Base-by-base conservation (phyloP, 768 basidiomycete genomes). In the Kwoniella shandongensis region DNA sequence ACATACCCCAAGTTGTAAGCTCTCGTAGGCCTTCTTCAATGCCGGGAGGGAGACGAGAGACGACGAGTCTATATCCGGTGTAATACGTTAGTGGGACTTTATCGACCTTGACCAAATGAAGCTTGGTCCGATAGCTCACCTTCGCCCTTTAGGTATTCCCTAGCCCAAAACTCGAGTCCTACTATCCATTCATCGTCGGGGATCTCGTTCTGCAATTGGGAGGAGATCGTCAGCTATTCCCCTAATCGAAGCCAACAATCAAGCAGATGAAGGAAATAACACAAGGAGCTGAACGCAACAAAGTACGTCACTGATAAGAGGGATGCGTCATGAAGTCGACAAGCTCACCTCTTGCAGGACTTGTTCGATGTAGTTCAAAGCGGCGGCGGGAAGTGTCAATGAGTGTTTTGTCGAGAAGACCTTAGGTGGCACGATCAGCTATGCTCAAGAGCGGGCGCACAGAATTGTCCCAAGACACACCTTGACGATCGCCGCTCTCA, bases 391-490 rank as follows among this genome's bases (percentile, higher is more conserved):
- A 15, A 76, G 51, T 12, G 75, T 76, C 41, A 76, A 52, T 4
- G 75, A 74, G 32, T 76, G 65, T 48, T 76, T 76, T 8, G 75
- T 74, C 12, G 75, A 76, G 52, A 76, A 76, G 4, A 76, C 72
- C 75, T 76, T 15, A 3, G 27, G 25, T 17, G 4, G 4, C 27
- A 59, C 18, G 61, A 52, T n/a, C 26, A 3, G 4, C 13, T 22
- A 1, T 11, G 47, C 18, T 20, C 35, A 41, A 26, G 25, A 32
- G 17, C 20, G 30, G 17, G 4, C 46, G 7, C 10, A 7, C 27
- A 48, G 23, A 48, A 6, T n/a, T n/a, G 13, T 6, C 32, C 32
- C 32, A 13, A 23, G 7, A 29, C 60, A 59, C 32, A 73, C 72
- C 69, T 68, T 70, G 57, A 73, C 69, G 50, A 73, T 70, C n/a